Evolutionary conservation across 1,284 basidiomycete species (phyloP).

Genomic region (Rugosomyces carneus): DNA sequence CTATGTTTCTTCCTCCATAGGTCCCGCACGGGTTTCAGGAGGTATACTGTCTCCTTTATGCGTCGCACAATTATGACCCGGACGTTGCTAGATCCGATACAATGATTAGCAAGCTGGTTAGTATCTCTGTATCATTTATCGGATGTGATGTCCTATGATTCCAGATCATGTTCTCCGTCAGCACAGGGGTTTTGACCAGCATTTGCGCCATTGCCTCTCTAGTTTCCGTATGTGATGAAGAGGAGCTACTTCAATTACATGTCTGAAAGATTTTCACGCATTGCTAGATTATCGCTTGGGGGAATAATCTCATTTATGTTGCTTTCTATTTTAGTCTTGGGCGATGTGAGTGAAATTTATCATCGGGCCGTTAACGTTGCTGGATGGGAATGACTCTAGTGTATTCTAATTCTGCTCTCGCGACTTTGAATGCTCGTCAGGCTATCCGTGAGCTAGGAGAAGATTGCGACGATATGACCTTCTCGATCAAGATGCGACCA

Average conservation of each 20-base stretch:
- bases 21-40: conserved; percentile 48
- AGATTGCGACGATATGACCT: conserved; percentile 37
- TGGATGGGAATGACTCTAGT: conserved; percentile 26
- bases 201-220: conserved; percentile 51
- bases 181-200: conserved; percentile 49
- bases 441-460: conserved; percentile 34
- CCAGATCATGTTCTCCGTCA: conserved; percentile 49
- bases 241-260: background rate
- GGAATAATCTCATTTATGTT: conserved; percentile 47
- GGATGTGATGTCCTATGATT: conserved; percentile 5
- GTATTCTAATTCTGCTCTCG: conserved; percentile 50
- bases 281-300: conserved; percentile 39
- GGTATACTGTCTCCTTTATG: conserved; percentile 23
- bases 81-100: conserved; percentile 39
- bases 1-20: conserved; percentile 44
- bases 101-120: conserved; percentile 48
- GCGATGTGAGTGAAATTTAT: conserved; percentile 30
- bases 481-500: conserved; percentile 36
- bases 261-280: conserved; percentile 1
- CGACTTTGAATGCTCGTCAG: conserved; percentile 48
- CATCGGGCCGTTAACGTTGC: background rate
- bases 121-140: conserved; percentile 10
- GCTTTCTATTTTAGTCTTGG: conserved; percentile 54
- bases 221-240: conserved; percentile 34
- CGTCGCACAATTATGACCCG: conserved; percentile 1